phyloP scores from a whole-genome alignment of 148 eudicot species.

The Amaranthus palmeri region DNA sequence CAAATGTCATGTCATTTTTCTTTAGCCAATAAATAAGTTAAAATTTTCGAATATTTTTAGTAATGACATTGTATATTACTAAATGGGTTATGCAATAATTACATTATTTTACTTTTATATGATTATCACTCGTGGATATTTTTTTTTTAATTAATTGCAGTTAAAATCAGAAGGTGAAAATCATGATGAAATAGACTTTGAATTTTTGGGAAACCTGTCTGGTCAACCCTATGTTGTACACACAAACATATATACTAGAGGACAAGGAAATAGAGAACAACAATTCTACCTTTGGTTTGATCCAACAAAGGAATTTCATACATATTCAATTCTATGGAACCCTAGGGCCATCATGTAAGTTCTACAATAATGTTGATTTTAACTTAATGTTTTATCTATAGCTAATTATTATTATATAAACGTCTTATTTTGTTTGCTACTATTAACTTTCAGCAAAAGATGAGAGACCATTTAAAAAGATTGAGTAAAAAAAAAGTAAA shows the following conservation, averaged over 20 bases:
- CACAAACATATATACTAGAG: conserved; percentile 16
- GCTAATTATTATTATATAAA: too few species aligned
- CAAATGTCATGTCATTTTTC: too few species aligned
- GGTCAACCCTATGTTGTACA: conserved; percentile 22
- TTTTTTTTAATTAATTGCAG: conserved; percentile 6
- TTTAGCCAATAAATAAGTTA: too few species aligned
- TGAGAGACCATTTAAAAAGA: too few species aligned
- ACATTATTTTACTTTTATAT: neutral
- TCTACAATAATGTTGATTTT: neutral
- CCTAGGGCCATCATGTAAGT: conserved; percentile 18
- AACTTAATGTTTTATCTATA: too few species aligned
- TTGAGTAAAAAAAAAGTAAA: too few species aligned
- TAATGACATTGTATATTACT: too few species aligned
- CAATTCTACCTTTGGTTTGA: conserved; percentile 18
- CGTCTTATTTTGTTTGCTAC: too few species aligned
- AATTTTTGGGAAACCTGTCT: conserved; percentile 18
- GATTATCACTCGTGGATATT: neutral
- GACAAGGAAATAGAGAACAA: conserved; percentile 10
- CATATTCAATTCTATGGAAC: conserved; percentile 21
- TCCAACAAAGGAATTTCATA: conserved; percentile 17
- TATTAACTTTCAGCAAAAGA: too few species aligned
- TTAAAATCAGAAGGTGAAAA: neutral
- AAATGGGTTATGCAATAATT: neutral
- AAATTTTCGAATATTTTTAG: too few species aligned
- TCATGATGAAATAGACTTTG: conserved; percentile 23